Evolutionary conservation across 2,329 filamentous ascomycete genomes (phyloP).

Genomic region (Aspergillus sp.): DNA sequence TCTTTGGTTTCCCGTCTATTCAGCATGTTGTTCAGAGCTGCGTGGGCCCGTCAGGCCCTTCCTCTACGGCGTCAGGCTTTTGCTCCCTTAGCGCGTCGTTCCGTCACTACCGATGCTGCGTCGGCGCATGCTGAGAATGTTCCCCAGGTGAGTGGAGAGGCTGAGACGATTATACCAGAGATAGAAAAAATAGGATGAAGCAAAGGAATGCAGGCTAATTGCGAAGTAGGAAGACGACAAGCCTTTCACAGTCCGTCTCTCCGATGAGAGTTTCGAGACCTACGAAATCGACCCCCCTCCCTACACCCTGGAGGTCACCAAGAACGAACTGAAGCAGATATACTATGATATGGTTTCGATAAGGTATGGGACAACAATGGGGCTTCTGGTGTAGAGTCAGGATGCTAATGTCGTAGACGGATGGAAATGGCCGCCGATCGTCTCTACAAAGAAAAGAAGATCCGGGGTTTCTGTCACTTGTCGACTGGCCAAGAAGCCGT

Average conservation of each 20-base stretch:
- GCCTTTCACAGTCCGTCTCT: slow-evolving; percentile 83
- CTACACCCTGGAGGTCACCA: slow-evolving; percentile 87
- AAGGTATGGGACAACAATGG: slow-evolving; percentile 51
- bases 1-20: slow-evolving; percentile 9
- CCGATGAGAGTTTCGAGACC: slow-evolving; percentile 98
- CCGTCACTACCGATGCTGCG: slow-evolving; percentile 91
- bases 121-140: slow-evolving; percentile 81
- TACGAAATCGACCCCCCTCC: slow-evolving; percentile 96
- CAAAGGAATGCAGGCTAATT: slow-evolving; percentile 14
- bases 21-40: slow-evolving; percentile 64
- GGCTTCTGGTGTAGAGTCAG: too few relatives aligned
- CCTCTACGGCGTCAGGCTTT: slow-evolving; percentile 46
- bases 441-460: slow-evolving; percentile 99
- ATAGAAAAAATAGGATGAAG: not conserved
- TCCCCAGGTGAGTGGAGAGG: slow-evolving; percentile 51
- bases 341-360: slow-evolving; percentile 96
- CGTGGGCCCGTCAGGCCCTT: slow-evolving; percentile 54
- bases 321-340: slow-evolving; percentile 98
- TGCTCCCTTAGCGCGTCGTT: slow-evolving; percentile 51
- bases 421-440: slow-evolving; percentile 99
- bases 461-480: slow-evolving; percentile 98
- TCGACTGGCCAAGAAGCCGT: slow-evolving; percentile 97
- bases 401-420: slow-evolving; percentile 51
- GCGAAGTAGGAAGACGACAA: slow-evolving; percentile 76
- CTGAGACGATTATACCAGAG: not conserved